Evolutionary conservation across 2,329 filamentous ascomycete species (phyloP).

Genomic region (Penicillium sp.): DNA sequence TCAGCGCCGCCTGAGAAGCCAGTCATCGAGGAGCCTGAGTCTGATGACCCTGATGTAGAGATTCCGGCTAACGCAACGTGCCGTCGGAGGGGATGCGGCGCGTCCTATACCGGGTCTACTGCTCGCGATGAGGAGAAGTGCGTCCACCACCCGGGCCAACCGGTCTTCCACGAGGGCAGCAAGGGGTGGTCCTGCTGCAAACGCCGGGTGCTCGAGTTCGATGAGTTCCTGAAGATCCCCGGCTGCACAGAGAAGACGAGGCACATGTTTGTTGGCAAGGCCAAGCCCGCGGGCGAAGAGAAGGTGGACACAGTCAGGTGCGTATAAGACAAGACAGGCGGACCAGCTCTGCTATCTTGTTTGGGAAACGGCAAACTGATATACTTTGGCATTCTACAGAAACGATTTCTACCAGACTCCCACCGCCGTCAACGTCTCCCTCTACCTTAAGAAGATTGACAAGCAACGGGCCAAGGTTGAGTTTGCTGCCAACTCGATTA

Average conservation of each 20-base stretch:
- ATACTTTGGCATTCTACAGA: slow-evolving; percentile 40
- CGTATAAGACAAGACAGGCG: slow-evolving; percentile 25
- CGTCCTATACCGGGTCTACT: slow-evolving; percentile 58
- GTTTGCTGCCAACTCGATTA: slow-evolving; percentile 63
- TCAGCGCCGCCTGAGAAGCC: slow-evolving; percentile 34
- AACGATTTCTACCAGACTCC: slow-evolving; percentile 95
- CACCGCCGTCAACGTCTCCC: slow-evolving; percentile 77
- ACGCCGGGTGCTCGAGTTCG: slow-evolving; percentile 89
- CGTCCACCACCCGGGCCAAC: slow-evolving; percentile 81
- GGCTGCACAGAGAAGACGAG: slow-evolving; percentile 79
- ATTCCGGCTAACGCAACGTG: slow-evolving; percentile 75
- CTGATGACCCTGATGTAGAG: slow-evolving; percentile 73
- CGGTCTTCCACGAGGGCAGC: slow-evolving; percentile 96
- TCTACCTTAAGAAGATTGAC: slow-evolving; percentile 97
- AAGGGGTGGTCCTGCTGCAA: slow-evolving; percentile 99
- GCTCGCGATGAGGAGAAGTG: slow-evolving; percentile 71
- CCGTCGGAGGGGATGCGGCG: slow-evolving; percentile 72
- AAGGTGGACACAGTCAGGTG: slow-evolving; percentile 74
- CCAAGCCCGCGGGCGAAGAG: slow-evolving; percentile 69
- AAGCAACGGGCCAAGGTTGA: slow-evolving; percentile 71
- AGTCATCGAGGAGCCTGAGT: slow-evolving; percentile 67
- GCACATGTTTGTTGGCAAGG: slow-evolving; percentile 79
- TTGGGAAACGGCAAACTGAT: slow-evolving; percentile 4
- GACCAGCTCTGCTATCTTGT: background rate
- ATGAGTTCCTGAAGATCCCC: slow-evolving; percentile 94